Evolutionary conservation across 768 basidiomycete genomes (phyloP).

Genomic region (Boletus barrowsii): DNA sequence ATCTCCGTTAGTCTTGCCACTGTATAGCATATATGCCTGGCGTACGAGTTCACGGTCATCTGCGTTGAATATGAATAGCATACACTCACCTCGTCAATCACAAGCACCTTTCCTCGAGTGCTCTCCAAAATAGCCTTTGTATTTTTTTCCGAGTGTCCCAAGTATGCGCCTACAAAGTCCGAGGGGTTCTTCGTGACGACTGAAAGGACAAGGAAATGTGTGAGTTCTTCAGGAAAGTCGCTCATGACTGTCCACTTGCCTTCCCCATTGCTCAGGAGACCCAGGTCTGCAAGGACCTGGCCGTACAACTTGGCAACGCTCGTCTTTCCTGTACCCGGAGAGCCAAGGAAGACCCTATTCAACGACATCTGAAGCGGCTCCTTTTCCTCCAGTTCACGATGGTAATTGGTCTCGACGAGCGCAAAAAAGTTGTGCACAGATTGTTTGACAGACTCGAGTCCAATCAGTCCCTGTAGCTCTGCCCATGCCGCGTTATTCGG

Average conservation of each 20-base stretch:
- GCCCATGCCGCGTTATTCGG: slow-evolving; percentile 47
- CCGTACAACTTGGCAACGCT: slow-evolving; percentile 68
- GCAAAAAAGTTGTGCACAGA: slow-evolving; percentile 47
- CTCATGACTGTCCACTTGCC: slow-evolving; percentile 33
- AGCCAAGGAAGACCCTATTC: slow-evolving; percentile 64
- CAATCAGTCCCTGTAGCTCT: slow-evolving; percentile 50
- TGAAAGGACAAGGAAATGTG: slow-evolving; percentile 19
- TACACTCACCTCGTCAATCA: slow-evolving; percentile 60
- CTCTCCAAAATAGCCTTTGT: slow-evolving; percentile 61
- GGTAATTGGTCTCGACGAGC: slow-evolving; percentile 51
- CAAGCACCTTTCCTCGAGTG: slow-evolving; percentile 61
- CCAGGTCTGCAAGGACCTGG: slow-evolving; percentile 55
- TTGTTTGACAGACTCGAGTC: slow-evolving; percentile 56
- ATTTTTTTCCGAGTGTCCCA: slow-evolving; percentile 62
- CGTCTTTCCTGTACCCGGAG: slow-evolving; percentile 72
- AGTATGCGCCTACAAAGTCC: slow-evolving; percentile 58
- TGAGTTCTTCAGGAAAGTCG: background rate
- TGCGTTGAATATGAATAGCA: slow-evolving; percentile 8
- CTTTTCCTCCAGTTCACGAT: slow-evolving; percentile 55
- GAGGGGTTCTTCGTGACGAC: slow-evolving; percentile 67
- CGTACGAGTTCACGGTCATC: background rate
- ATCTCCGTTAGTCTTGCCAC: slow-evolving; percentile 31
- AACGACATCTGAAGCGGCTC: slow-evolving; percentile 52
- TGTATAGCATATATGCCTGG: slow-evolving; percentile 48
- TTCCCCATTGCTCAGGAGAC: slow-evolving; percentile 70